A percentile compares a stretch with the other conserved stretches of the same genome.
phyloP scores from a whole-genome alignment of 78 protist genomes.

The Bodo saltans region DNA sequence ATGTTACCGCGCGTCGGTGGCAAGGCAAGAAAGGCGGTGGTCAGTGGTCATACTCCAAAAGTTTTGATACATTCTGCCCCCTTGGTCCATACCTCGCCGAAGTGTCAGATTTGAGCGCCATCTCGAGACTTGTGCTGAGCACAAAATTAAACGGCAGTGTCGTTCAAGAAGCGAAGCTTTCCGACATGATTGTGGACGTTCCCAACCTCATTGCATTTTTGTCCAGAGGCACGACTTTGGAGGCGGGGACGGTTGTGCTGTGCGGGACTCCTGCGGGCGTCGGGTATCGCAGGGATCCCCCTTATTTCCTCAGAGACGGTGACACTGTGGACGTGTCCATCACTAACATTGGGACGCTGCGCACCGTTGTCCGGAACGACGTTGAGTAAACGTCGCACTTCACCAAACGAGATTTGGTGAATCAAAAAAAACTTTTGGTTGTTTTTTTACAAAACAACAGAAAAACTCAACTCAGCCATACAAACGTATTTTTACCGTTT shows the following conservation, averaged over 20 bases:
- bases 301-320: not conserved
- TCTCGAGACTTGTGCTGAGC: conserved; percentile 10
- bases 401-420: too few relatives aligned
- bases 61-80: conserved; percentile 53
- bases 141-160: conserved; percentile 28
- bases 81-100: not conserved
- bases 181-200: conserved; percentile 42
- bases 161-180: conserved; percentile 28
- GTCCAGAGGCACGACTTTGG: conserved; percentile 26
- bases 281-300: conserved; percentile 7
- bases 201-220: not conserved
- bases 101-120: not conserved
- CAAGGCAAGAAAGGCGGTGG: conserved; percentile 45
- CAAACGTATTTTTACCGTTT: too few relatives aligned
- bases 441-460: too few relatives aligned
- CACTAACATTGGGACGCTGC: not conserved
- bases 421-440: too few relatives aligned
- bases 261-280: conserved; percentile 64
- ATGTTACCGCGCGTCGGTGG: conserved; percentile 36
- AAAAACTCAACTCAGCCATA: too few relatives aligned
- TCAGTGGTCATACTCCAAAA: conserved; percentile 50
- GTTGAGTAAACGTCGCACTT: too few relatives aligned
- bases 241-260: conserved; percentile 36
- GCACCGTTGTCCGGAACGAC: not conserved
- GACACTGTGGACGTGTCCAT: not conserved